A percentile compares a stretch with the other conserved stretches of the same genome.
Evolutionary conservation across 176 grass and related monocot species (phyloP).

Genomic region (Neostapfia colusana): DNA sequence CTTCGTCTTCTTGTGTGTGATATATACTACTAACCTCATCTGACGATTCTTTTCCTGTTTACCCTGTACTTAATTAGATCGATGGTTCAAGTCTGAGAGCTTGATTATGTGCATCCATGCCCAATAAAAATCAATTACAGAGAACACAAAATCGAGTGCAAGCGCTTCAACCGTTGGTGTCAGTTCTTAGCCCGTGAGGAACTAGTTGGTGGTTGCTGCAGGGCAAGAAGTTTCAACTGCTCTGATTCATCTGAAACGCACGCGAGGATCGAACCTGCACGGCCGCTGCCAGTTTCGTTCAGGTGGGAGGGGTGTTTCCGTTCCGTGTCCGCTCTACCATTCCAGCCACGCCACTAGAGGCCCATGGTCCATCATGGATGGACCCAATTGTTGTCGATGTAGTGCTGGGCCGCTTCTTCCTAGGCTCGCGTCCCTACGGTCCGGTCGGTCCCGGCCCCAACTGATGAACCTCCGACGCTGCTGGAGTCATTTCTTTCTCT

Average conservation of each 20-base stretch:
- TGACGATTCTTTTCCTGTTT: conserved; percentile 49
- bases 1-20: not conserved
- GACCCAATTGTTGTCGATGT: too few relatives aligned
- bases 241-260: conserved; percentile 6
- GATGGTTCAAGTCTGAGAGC: not conserved
- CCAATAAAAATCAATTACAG: conserved; percentile 28
- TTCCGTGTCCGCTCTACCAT: conserved; percentile 22
- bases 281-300: not conserved
- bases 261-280: not conserved
- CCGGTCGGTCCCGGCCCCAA: too few relatives aligned
- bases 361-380: too few relatives aligned
- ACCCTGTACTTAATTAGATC: conserved; percentile 25
- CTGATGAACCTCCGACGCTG: too few relatives aligned
- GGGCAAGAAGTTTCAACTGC: conserved; percentile 16
- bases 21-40: conserved; percentile 46
- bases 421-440: too few relatives aligned
- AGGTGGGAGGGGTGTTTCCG: not conserved
- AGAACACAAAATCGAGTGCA: not conserved
- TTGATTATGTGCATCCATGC: conserved; percentile 40
- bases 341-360: too few relatives aligned
- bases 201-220: conserved; percentile 8
- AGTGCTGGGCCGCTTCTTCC: too few relatives aligned
- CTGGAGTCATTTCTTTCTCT: too few relatives aligned
- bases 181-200: not conserved
- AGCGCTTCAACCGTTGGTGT: not conserved